Base-by-base conservation (phyloP, 495 filamentous ascomycete species). In the Hyphodiscus hymeniophilus region DNA sequence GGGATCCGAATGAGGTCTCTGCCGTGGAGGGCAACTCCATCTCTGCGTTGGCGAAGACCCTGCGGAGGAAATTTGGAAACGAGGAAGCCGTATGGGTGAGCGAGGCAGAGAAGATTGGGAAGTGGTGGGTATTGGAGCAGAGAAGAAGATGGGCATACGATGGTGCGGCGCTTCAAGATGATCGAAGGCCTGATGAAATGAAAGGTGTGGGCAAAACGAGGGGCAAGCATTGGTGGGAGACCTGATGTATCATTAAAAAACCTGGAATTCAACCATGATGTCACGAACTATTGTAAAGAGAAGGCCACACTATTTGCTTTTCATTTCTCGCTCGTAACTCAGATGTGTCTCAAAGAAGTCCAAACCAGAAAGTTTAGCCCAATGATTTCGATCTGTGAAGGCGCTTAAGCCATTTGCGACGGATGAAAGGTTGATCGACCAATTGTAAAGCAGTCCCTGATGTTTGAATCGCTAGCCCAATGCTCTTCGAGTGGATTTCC, bases 51-150 rank as follows among this genome's bases (percentile, higher is more conserved):
- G 36, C 48, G 15, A 48, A 56, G 2, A 56, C 44, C 13, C 59
- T 72, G 3, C 41, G 58, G 28, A 48, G 47, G 2, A 46, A 49
- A 13, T 52, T 69, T 53, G 65, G 69, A 1, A 53, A 61, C 13
- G 64, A 67, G 8, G 66, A 56, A 12, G 60, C 69, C 6, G 42
- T 60, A 12, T 75, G 69, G 68, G 56, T 70, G 3, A 62, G 63
- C 38, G 63, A 72, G 22, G 72, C 70, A 28, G 43, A 20, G 42
- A 45, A 45, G 17, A 28, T 45, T 2, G 42, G 42, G 12, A 45
- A 31, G 23, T 45, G 42, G 42, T 45, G 22, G n/a, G 42, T 32
- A 3, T 16, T 45, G 26, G 42, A 45, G 42, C 42, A 45, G 24
- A 32, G 42, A 33, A 10, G 42, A 18, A 11, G 42, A 10, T 45